Conservation (phyloP, 2,329 filamentous ascomycete species). For the Cercospora sp. region DNA sequence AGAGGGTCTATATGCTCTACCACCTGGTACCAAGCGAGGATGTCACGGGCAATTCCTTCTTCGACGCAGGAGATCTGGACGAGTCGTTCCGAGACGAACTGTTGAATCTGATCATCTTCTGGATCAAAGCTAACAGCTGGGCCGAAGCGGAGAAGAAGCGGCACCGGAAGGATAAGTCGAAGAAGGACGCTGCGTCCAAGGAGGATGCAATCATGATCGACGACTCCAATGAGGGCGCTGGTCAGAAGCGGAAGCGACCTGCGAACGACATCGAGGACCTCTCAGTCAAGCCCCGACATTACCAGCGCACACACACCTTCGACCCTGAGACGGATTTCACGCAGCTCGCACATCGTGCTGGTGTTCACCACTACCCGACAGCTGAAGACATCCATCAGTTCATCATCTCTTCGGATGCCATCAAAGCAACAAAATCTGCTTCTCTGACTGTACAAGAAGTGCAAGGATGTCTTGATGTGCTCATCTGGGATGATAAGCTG, state of each 20-base stretch:
- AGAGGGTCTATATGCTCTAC: slow-evolving; percentile 95
- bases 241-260: slow-evolving; percentile 35
- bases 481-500: slow-evolving; percentile 83
- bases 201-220: slow-evolving; percentile 14
- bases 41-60: slow-evolving; percentile 92
- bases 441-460: slow-evolving; percentile 67
- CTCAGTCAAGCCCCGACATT: slow-evolving; percentile 17
- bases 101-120: slow-evolving; percentile 70
- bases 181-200: slow-evolving; percentile 7
- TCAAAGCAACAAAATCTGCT: slow-evolving; percentile 64
- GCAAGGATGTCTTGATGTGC: slow-evolving; percentile 80
- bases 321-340: slow-evolving; percentile 28
- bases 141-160: slow-evolving; percentile 52
- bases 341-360: slow-evolving; percentile 37
- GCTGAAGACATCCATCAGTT: slow-evolving; percentile 73
- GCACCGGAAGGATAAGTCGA: slow-evolving; percentile 15
- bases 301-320: slow-evolving; percentile 29
- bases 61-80: slow-evolving; percentile 86
- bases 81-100: slow-evolving; percentile 81
- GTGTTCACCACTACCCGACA: slow-evolving; percentile 70
- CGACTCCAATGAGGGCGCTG: slow-evolving; percentile 15
- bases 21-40: slow-evolving; percentile 83
- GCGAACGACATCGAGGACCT: slow-evolving; percentile 37
- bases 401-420: slow-evolving; percentile 68
- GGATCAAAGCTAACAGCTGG: slow-evolving; percentile 71